A percentile compares a stretch with the other conserved stretches of the same genome.
Evolutionary conservation across 768 basidiomycete genomes (phyloP).

Genomic region (Amanita exitialis): DNA sequence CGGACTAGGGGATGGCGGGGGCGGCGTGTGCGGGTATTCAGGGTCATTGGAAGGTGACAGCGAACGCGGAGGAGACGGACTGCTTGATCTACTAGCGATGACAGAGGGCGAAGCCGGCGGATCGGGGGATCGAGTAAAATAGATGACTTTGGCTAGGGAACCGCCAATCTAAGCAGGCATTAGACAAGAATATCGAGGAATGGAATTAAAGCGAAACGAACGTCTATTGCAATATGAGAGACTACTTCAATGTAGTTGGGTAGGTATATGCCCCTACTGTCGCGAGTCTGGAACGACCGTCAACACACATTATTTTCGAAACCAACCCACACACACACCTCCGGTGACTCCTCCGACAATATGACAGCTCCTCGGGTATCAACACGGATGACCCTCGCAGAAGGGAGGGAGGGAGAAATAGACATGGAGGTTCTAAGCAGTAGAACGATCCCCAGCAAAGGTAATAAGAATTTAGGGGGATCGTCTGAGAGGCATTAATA

Average conservation of each 20-base stretch:
- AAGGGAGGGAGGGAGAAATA: constrained; percentile 61
- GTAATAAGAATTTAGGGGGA: not conserved
- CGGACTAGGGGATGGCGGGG: constrained; percentile 23
- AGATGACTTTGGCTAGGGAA: constrained; percentile 94
- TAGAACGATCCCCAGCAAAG: constrained; percentile 5
- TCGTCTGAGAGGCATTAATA: not conserved
- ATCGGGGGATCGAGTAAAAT: constrained; percentile 91
- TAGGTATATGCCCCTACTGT: constrained; percentile 94
- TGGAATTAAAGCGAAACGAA: constrained; percentile 31
- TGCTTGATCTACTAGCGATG: constrained; percentile 44
- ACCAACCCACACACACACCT: constrained; percentile 42
- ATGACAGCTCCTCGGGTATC: constrained; percentile 93
- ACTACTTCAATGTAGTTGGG: constrained; percentile 97
- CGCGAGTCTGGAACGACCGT: constrained; percentile 53
- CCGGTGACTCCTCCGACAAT: constrained; percentile 87
- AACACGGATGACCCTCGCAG: constrained; percentile 83
- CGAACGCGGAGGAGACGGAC: constrained; percentile 34
- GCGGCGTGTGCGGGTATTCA: constrained; percentile 19
- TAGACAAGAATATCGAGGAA: constrained; percentile 4
- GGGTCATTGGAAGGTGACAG: constrained; percentile 28
- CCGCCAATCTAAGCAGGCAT: constrained; percentile 71
- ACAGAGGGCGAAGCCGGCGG: constrained; percentile 72
- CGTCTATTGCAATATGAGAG: constrained; percentile 95
- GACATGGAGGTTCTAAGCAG: constrained; percentile 9
- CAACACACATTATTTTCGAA: not conserved